A percentile compares a stretch with the other conserved stretches of the same genome.
Conservation (phyloP, 2,329 filamentous ascomycete genomes). For the Curvularia lunata region DNA sequence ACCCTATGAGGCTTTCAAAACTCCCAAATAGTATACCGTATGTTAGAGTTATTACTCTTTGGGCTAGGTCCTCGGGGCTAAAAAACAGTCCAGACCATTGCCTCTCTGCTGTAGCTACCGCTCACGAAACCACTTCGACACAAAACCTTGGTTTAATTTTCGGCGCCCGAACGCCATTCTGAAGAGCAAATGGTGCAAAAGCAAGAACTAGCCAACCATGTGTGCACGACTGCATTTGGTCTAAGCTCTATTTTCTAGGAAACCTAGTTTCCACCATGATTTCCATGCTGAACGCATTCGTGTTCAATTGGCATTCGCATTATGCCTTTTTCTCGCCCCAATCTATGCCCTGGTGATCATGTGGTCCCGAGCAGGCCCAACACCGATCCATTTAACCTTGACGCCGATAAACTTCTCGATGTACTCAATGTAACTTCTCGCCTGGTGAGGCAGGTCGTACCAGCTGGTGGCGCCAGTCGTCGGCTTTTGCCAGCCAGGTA, state of each 20-base stretch:
- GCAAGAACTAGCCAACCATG: not conserved
- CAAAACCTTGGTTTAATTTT: too few relatives aligned
- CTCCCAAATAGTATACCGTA: too few relatives aligned
- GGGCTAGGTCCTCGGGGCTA: too few relatives aligned
- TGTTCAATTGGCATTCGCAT: not conserved
- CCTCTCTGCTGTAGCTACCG: too few relatives aligned
- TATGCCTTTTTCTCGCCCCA: not conserved
- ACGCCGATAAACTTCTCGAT: slow-evolving; percentile 71
- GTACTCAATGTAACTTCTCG: slow-evolving; percentile 69
- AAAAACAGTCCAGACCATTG: too few relatives aligned
- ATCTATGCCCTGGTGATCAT: slow-evolving; percentile 63
- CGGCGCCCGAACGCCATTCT: not conserved
- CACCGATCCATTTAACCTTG: slow-evolving; percentile 69
- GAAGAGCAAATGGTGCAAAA: not conserved
- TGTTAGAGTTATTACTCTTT: too few relatives aligned
- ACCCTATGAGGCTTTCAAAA: too few relatives aligned
- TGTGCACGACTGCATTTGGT: slow-evolving; percentile 5
- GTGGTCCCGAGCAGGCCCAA: slow-evolving; percentile 68
- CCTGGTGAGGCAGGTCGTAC: slow-evolving; percentile 68
- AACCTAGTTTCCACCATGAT: not conserved
- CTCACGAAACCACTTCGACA: too few relatives aligned
- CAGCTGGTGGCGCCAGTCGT: slow-evolving; percentile 67
- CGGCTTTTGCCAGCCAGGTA: slow-evolving; percentile 72
- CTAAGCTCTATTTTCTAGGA: slow-evolving; percentile 15
- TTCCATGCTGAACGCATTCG: not conserved